These are phyloP conservation scores for Nakaseomyces sp. DNA, from an alignment of 1,139 yeast species.

Conservation along the genomic window DNA sequence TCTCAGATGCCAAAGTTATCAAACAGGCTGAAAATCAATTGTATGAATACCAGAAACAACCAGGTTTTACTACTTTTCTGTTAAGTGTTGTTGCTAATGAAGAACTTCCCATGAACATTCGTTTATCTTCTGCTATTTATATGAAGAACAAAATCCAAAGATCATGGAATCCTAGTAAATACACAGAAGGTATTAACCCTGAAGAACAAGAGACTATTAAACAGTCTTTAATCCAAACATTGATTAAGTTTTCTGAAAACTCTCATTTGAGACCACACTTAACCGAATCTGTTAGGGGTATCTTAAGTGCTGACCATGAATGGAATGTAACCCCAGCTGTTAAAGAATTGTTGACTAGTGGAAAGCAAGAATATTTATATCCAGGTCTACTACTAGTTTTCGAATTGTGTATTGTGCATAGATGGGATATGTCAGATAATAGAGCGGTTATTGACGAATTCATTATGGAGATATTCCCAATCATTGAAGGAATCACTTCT, in stretches of 20 bases:
- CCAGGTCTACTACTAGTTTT: constrained; percentile 51
- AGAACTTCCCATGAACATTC: constrained; percentile 40
- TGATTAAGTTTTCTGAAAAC: constrained; percentile 35
- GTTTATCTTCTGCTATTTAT: constrained; percentile 57
- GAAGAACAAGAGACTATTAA: constrained; percentile 48
- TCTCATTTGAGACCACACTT: constrained; percentile 48
- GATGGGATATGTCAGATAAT: constrained; percentile 46
- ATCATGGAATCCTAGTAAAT: constrained; percentile 41
- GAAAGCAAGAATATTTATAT: constrained; percentile 44
- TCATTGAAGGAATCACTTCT: constrained; percentile 43
- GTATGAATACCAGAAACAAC: constrained; percentile 43
- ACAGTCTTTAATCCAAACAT: constrained; percentile 42
- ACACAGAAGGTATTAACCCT: constrained; percentile 39
- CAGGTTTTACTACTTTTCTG: constrained; percentile 52
- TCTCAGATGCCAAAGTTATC: constrained; percentile 56
- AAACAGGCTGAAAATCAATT: constrained; percentile 64
- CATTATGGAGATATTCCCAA: constrained; percentile 45
- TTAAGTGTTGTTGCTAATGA: constrained; percentile 46
- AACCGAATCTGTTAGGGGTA: constrained; percentile 56
- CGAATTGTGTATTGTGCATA: constrained; percentile 49
- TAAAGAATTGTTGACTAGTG: constrained; percentile 37
- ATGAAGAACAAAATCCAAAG: constrained; percentile 55
- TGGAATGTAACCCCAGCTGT: constrained; percentile 32
- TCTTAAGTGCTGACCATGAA: constrained; percentile 45
- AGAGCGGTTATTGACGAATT: constrained; percentile 41